Evolutionary conservation across 768 basidiomycete genomes (phyloP).

Genomic region (Lentinula sp.): DNA sequence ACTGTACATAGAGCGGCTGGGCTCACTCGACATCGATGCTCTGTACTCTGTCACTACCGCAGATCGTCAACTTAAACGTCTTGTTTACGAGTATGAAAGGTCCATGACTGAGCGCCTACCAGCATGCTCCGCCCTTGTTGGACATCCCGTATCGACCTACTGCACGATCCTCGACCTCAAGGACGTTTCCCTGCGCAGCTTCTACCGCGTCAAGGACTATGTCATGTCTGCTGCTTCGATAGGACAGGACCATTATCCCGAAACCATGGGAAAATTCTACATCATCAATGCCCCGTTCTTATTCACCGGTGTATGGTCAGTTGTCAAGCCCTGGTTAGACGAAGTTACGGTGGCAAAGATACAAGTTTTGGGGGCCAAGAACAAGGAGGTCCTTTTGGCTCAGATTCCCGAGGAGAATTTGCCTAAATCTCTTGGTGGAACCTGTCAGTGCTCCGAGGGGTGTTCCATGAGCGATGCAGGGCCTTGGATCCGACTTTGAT

Average conservation of each 20-base stretch:
- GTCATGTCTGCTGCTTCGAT: constrained; percentile 69
- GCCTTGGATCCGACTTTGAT: constrained; percentile 63
- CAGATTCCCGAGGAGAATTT: constrained; percentile 85
- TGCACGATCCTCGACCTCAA: constrained; percentile 96
- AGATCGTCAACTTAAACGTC: constrained; percentile 83
- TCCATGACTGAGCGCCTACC: constrained; percentile 77
- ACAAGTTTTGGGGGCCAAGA: constrained; percentile 58
- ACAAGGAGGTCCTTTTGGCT: constrained; percentile 56
- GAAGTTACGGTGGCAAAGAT: constrained; percentile 94
- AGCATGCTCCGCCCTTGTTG: constrained; percentile 61
- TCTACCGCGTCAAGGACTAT: constrained; percentile 91
- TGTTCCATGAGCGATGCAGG: constrained; percentile 89
- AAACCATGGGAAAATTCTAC: constrained; percentile 97
- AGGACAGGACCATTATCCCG: constrained; percentile 89
- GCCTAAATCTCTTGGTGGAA: constrained; percentile 81
- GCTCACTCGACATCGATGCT: constrained; percentile 79
- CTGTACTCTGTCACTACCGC: constrained; percentile 78
- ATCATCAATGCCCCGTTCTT: constrained; percentile 96
- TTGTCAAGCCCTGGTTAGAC: constrained; percentile 93
- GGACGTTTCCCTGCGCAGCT: constrained; percentile 62
- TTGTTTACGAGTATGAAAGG: constrained; percentile 92
- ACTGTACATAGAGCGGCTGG: constrained; percentile 90
- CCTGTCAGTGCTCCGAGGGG: constrained; percentile 69
- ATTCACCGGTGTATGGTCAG: constrained; percentile 81
- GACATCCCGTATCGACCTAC: constrained; percentile 90